Evolutionary conservation across 2,329 filamentous ascomycete species (phyloP).

Genomic region (Acarospora socialis): DNA sequence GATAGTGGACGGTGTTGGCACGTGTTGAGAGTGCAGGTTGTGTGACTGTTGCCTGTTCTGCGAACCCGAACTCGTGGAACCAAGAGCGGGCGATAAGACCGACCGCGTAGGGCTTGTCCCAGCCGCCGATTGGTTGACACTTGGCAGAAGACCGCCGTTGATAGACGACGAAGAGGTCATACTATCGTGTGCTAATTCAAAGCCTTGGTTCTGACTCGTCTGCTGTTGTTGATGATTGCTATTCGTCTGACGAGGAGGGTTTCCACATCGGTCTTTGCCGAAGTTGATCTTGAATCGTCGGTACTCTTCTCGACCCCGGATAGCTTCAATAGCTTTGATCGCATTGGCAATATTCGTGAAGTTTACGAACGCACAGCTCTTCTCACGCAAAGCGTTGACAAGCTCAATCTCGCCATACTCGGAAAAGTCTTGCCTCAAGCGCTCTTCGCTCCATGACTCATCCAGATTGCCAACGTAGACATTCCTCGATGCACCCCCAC

Average conservation of each 20-base stretch:
- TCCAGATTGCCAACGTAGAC: constrained; percentile 97
- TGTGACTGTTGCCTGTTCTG: constrained; percentile 45
- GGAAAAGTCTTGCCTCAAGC: constrained; percentile 87
- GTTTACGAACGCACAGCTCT: constrained; percentile 98
- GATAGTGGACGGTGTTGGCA: constrained; percentile 55
- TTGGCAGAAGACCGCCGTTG: constrained; percentile 41
- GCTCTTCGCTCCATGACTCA: constrained; percentile 93
- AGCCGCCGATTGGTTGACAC: constrained; percentile 37
- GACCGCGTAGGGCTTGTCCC: constrained; percentile 45
- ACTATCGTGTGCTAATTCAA: constrained; percentile 41
- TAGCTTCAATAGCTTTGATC: constrained; percentile 96
- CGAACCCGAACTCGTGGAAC: constrained; percentile 32
- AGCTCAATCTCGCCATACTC: constrained; percentile 97
- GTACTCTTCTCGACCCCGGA: constrained; percentile 91
- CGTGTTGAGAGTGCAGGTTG: constrained; percentile 38
- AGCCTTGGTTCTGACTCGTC: constrained; percentile 51
- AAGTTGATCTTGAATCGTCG: constrained; percentile 99
- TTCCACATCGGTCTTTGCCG: constrained; percentile 94
- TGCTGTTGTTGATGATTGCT: constrained; percentile 44
- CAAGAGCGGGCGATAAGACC: constrained; percentile 38
- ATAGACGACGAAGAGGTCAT: constrained; percentile 41
- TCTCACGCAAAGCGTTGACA: constrained; percentile 90
- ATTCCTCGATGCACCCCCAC: constrained; percentile 91
- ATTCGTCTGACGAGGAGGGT: constrained; percentile 78
- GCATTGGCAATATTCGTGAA: constrained; percentile 99